Percentiles rank a stretch among this genome's conserved stretches.
Conservation (phyloP, 2,329 filamentous ascomycete genomes). For the Phialophora tarda region DNA sequence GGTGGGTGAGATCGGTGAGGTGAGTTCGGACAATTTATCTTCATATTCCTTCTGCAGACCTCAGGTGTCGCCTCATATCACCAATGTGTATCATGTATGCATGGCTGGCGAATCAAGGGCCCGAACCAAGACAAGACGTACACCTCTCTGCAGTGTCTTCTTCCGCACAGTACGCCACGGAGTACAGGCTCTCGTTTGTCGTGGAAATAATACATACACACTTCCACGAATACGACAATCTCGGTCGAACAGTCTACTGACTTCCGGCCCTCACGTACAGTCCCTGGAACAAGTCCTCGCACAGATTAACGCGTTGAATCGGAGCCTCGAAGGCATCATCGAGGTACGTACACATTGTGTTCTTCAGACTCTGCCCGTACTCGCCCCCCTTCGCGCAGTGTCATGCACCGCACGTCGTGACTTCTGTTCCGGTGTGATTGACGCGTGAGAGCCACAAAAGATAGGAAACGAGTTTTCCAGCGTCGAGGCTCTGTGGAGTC, state of each 20-base stretch:
- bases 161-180: not conserved
- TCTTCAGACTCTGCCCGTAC: not conserved
- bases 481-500: conserved; percentile 94
- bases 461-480: conserved; percentile 97
- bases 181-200: not conserved
- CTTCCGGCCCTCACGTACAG: conserved; percentile 37
- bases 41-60: not conserved
- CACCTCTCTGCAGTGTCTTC: not conserved
- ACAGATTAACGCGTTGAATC: conserved; percentile 94
- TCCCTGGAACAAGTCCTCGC: conserved; percentile 86
- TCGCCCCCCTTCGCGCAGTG: not conserved
- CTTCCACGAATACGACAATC: not conserved
- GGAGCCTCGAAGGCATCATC: conserved; percentile 87
- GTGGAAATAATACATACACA: not conserved
- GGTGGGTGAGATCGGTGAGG: conserved; percentile 38
- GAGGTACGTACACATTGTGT: conserved; percentile 63
- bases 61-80: not conserved
- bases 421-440: not conserved
- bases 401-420: not conserved
- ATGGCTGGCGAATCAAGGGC: not conserved
- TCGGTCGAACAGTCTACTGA: conserved; percentile 1
- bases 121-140: not conserved
- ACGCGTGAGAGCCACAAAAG: conserved; percentile 48
- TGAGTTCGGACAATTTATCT: conserved; percentile 17
- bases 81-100: not conserved